Percentiles rank a stretch among this genome's conserved stretches.
These are phyloP conservation scores for Cercophora newfieldiana DNA, from an alignment of 495 filamentous ascomycete genomes.

Conservation along the genomic window DNA sequence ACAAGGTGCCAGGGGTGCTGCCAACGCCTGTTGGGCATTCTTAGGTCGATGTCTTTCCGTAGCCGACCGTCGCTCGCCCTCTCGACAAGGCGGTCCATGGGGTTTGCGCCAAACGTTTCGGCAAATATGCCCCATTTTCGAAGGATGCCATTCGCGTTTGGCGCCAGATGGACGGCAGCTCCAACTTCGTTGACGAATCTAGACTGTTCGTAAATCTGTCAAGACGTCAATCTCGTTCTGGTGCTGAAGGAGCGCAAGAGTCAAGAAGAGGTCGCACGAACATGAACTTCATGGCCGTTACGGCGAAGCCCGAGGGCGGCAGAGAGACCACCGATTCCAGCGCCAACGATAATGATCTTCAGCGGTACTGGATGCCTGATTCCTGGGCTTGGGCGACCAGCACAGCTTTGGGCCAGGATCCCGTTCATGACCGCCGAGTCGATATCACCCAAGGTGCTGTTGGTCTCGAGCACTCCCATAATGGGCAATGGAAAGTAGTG, in stretches of 20 bases:
- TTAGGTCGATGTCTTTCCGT: slow-evolving; percentile 34
- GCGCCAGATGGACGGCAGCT: slow-evolving; percentile 55
- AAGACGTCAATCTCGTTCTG: slow-evolving; percentile 8
- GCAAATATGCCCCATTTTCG: slow-evolving; percentile 42
- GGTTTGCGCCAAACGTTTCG: slow-evolving; percentile 35
- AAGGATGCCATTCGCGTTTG: slow-evolving; percentile 56
- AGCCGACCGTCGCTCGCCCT: slow-evolving; percentile 32
- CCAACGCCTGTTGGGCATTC: slow-evolving; percentile 43
- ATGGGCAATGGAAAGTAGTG: background rate
- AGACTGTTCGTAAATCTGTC: slow-evolving; percentile 56
- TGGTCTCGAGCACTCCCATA: background rate
- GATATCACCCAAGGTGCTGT: background rate
- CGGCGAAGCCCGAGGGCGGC: slow-evolving; percentile 56
- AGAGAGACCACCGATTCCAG: slow-evolving; percentile 56
- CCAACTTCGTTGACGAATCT: slow-evolving; percentile 55
- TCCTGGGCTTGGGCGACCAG: background rate
- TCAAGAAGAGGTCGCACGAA: too few relatives aligned
- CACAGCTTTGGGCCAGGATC: background rate
- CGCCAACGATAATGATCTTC: slow-evolving; percentile 54
- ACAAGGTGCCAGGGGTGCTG: slow-evolving; percentile 54
- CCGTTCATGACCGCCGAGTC: background rate
- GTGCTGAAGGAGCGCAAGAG: background rate
- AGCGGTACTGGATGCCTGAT: slow-evolving; percentile 18
- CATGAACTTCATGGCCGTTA: slow-evolving; percentile 55
- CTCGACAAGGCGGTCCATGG: slow-evolving; percentile 40